A percentile compares a stretch with the other conserved stretches of the same genome.
Conservation (phyloP, 2,329 filamentous ascomycete genomes). For the Emydomyces testavorans region DNA sequence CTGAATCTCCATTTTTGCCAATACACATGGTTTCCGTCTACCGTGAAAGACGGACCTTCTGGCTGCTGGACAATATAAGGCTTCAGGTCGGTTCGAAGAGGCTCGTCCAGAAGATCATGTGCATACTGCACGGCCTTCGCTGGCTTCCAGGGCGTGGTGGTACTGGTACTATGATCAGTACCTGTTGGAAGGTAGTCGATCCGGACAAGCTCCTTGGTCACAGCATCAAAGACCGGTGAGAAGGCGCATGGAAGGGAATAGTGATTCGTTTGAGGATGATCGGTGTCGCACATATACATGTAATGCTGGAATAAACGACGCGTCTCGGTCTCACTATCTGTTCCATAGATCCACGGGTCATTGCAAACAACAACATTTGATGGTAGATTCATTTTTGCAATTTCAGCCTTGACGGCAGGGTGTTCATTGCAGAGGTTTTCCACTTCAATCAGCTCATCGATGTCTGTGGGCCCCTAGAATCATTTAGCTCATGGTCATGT, state of each 20-base stretch:
- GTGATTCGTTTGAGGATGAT: conserved; percentile 54
- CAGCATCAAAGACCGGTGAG: conserved; percentile 54
- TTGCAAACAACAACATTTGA: conserved; percentile 46
- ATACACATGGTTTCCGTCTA: conserved; percentile 45
- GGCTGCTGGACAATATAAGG: conserved; percentile 54
- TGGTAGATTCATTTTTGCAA: conserved; percentile 49
- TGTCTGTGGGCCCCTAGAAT: conserved; percentile 45
- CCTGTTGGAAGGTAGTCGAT: conserved; percentile 61
- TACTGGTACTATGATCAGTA: conserved; percentile 46
- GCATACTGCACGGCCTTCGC: conserved; percentile 42
- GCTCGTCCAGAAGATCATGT: conserved; percentile 54
- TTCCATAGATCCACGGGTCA: conserved; percentile 61
- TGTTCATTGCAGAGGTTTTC: conserved; percentile 47
- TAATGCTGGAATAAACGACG: conserved; percentile 34
- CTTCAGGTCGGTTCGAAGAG: conserved; percentile 50
- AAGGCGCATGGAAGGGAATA: conserved; percentile 58
- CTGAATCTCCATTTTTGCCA: conserved; percentile 59
- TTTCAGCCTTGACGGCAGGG: conserved; percentile 45
- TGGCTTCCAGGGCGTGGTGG: conserved; percentile 47
- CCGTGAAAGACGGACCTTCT: conserved; percentile 51
- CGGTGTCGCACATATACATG: conserved; percentile 50
- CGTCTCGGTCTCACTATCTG: conserved; percentile 29
- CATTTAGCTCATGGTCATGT: neutral
- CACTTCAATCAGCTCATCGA: conserved; percentile 48
- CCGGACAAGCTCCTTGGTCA: conserved; percentile 52